phyloP scores from a whole-genome alignment of 345 rosid genomes.

The Anacardium occidentale region DNA sequence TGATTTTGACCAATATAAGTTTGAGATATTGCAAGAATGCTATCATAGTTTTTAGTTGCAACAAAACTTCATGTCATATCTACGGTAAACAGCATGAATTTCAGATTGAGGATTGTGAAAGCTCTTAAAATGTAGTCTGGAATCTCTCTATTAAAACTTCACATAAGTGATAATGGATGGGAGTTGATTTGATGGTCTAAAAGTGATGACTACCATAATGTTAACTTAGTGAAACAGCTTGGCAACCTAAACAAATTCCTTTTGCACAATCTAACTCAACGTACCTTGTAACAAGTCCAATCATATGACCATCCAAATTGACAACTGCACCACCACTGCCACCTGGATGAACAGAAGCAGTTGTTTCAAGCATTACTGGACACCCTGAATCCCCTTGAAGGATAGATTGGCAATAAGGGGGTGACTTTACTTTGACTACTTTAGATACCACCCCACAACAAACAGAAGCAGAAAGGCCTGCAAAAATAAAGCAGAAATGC shows the following conservation, averaged over 20 bases:
- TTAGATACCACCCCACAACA: conserved; percentile 82
- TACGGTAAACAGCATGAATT: neutral
- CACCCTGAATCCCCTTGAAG: conserved; percentile 28
- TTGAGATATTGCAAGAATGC: neutral
- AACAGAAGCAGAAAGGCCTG: conserved; percentile 79
- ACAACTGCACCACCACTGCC: conserved; percentile 94
- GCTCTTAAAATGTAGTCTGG: neutral
- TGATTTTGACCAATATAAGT: neutral
- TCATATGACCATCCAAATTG: conserved; percentile 71
- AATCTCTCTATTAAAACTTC: conserved; percentile 7
- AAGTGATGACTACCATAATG: neutral
- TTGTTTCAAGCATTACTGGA: conserved; percentile 94
- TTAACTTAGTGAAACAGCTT: neutral
- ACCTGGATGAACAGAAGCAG: conserved; percentile 95
- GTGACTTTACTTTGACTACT: conserved; percentile 58
- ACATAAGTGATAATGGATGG: neutral
- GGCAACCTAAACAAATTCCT: neutral
- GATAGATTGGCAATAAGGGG: conserved; percentile 30
- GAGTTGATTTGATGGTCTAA: neutral
- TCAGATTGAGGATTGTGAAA: neutral
- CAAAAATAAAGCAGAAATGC: conserved; percentile 15
- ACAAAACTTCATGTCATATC: neutral
- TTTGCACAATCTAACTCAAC: neutral
- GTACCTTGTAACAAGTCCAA: conserved; percentile 96
- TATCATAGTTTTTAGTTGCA: neutral